Conservation (phyloP, 1,139 yeast genomes). For the Geotrichum reessii region DNA sequence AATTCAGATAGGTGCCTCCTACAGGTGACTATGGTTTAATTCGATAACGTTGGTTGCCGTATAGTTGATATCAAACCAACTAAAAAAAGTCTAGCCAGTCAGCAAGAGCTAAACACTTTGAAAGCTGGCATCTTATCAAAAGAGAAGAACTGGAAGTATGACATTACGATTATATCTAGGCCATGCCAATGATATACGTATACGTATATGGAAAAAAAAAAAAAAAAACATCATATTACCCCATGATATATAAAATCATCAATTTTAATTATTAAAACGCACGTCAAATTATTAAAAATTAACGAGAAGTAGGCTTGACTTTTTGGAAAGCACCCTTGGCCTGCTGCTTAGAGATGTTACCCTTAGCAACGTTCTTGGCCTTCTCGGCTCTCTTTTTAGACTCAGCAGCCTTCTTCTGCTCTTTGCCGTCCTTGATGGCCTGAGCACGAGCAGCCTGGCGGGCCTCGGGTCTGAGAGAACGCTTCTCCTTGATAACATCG, state of each 20-base stretch:
- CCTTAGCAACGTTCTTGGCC: slow-evolving; percentile 85
- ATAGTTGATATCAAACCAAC: no score
- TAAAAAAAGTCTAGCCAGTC: no score
- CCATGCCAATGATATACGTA: no score
- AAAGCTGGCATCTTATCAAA: no score
- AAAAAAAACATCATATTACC: not conserved
- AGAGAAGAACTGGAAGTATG: no score
- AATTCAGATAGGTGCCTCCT: no score
- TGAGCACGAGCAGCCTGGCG: slow-evolving; percentile 97
- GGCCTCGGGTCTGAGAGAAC: slow-evolving; percentile 91
- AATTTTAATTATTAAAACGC: not conserved
- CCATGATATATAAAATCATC: not conserved
- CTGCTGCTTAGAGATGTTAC: slow-evolving; percentile 49
- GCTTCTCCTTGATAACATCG: slow-evolving; percentile 97
- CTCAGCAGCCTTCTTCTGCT: slow-evolving; percentile 88
- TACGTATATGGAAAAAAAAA: not conserved
- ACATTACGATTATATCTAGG: no score
- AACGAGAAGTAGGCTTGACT: slow-evolving; percentile 95
- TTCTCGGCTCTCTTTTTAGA: slow-evolving; percentile 84
- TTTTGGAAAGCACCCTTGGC: slow-evolving; percentile 43
- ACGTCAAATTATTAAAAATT: slow-evolving; percentile 33
- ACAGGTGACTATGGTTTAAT: no score
- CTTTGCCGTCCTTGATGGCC: slow-evolving; percentile 88
- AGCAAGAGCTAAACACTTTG: no score
- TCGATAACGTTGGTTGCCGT: no score